These are phyloP conservation scores for Pestalotiopsis fici DNA, from an alignment of 2,329 filamentous ascomycete genomes.

Conservation along the genomic window DNA sequence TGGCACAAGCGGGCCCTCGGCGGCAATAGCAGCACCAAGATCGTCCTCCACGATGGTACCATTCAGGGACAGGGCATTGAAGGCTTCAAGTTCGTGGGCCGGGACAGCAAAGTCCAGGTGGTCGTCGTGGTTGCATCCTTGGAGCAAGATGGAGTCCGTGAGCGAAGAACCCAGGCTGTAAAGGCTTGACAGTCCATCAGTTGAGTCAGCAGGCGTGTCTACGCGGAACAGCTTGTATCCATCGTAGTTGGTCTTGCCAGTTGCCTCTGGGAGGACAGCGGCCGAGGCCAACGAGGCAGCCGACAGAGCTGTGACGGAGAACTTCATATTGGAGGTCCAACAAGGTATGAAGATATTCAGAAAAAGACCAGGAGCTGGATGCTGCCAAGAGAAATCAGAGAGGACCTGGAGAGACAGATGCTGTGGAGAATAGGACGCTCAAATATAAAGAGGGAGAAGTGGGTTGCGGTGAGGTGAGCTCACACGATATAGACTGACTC, in stretches of 20 bases:
- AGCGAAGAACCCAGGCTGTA: slow-evolving; percentile 19
- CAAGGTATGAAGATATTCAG: not conserved
- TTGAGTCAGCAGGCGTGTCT: slow-evolving; percentile 10
- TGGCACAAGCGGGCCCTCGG: slow-evolving; percentile 25
- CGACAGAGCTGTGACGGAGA: slow-evolving; percentile 3
- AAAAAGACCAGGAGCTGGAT: not conserved
- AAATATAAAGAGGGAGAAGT: not conserved
- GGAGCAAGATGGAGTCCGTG: slow-evolving; percentile 24
- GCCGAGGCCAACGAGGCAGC: slow-evolving; percentile 12
- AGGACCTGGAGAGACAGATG: not conserved
- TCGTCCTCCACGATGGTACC: slow-evolving; percentile 26
- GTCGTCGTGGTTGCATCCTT: slow-evolving; percentile 15
- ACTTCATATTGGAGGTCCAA: slow-evolving; percentile 7
- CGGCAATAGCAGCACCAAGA: slow-evolving; percentile 26
- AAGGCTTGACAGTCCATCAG: slow-evolving; percentile 13
- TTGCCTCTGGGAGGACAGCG: slow-evolving; percentile 9
- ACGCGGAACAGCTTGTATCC: slow-evolving; percentile 34
- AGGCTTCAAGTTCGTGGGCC: slow-evolving; percentile 23
- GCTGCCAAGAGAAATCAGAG: not conserved
- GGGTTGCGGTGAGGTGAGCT: not conserved
- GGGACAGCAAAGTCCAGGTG: slow-evolving; percentile 33
- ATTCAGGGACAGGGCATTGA: slow-evolving; percentile 26
- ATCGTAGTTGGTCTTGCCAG: slow-evolving; percentile 27
- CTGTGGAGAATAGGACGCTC: not conserved
- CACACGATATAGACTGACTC: not conserved